Evolutionary conservation across 2,329 filamentous ascomycete genomes (phyloP).

Genomic region (Curvularia eragrostidis): DNA sequence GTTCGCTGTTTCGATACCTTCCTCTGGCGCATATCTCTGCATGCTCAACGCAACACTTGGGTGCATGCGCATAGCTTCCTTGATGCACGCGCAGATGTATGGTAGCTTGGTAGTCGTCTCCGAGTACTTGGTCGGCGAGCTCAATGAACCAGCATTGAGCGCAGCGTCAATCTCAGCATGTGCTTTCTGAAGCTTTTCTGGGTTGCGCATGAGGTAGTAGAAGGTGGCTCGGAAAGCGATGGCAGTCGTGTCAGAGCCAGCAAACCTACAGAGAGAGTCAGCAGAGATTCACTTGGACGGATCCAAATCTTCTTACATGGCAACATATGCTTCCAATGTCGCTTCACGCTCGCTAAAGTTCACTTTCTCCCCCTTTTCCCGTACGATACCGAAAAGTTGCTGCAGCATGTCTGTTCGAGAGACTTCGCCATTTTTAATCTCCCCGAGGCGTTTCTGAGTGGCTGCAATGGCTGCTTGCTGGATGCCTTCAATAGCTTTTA

Average conservation of each 20-base stretch:
- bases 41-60: constrained; percentile 37
- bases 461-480: constrained; percentile 17
- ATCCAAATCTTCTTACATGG: constrained; percentile 29
- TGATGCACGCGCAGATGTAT: constrained; percentile 54
- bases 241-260: constrained; percentile 48
- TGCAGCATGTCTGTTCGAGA: constrained; percentile 38
- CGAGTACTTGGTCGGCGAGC: constrained; percentile 17
- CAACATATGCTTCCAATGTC: constrained; percentile 34
- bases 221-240: constrained; percentile 44
- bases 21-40: constrained; percentile 26
- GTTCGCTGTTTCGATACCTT: constrained; percentile 29
- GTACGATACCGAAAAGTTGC: constrained; percentile 40
- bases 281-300: background rate
- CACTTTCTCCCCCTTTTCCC: constrained; percentile 40
- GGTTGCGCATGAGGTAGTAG: constrained; percentile 50
- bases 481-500: constrained; percentile 24
- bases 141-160: constrained; percentile 11
- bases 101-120: constrained; percentile 37
- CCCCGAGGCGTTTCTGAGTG: constrained; percentile 13
- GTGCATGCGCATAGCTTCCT: constrained; percentile 53
- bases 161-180: constrained; percentile 28
- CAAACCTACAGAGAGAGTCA: constrained; percentile 25
- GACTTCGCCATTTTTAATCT: constrained; percentile 11
- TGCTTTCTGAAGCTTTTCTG: constrained; percentile 15
- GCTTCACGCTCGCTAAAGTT: constrained; percentile 40